Evolutionary conservation across 2,329 filamentous ascomycete genomes (phyloP).

Genomic region (Aspergillus spinulosporus): DNA sequence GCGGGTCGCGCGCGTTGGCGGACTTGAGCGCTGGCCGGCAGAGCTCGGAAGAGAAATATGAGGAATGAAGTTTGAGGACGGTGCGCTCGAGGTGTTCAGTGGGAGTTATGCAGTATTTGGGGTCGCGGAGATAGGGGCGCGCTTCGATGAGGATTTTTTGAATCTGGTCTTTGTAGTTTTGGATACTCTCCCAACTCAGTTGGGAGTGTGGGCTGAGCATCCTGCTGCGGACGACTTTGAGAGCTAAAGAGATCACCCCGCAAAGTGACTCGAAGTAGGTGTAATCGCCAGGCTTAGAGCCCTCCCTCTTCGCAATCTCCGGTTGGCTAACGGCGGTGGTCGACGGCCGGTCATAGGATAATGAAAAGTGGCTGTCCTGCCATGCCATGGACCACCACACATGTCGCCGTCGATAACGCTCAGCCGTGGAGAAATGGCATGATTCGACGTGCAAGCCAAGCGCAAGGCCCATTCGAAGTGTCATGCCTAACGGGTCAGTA

Average conservation of each 20-base stretch:
- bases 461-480: slow-evolving; percentile 60
- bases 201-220: slow-evolving; percentile 55
- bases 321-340: slow-evolving; percentile 56
- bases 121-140: slow-evolving; percentile 58
- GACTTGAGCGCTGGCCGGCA: slow-evolving; percentile 62
- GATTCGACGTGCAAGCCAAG: slow-evolving; percentile 62
- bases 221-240: slow-evolving; percentile 62
- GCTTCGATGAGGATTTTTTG: slow-evolving; percentile 60
- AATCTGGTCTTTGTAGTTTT: slow-evolving; percentile 58
- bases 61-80: slow-evolving; percentile 61
- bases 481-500: slow-evolving; percentile 48
- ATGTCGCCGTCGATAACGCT: slow-evolving; percentile 48
- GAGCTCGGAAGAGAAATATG: slow-evolving; percentile 63
- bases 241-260: slow-evolving; percentile 53
- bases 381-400: slow-evolving; percentile 63
- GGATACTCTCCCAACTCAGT: slow-evolving; percentile 56
- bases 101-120: slow-evolving; percentile 40
- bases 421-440: slow-evolving; percentile 52
- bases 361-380: slow-evolving; percentile 64
- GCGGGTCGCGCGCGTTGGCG: slow-evolving; percentile 45
- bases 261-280: slow-evolving; percentile 61
- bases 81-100: slow-evolving; percentile 61
- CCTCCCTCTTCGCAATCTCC: slow-evolving; percentile 51
- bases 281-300: slow-evolving; percentile 50
- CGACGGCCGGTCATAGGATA: slow-evolving; percentile 62